These are phyloP conservation scores for Alternaria alternata DNA, from an alignment of 2,329 filamentous ascomycete genomes.

Conservation along the genomic window DNA sequence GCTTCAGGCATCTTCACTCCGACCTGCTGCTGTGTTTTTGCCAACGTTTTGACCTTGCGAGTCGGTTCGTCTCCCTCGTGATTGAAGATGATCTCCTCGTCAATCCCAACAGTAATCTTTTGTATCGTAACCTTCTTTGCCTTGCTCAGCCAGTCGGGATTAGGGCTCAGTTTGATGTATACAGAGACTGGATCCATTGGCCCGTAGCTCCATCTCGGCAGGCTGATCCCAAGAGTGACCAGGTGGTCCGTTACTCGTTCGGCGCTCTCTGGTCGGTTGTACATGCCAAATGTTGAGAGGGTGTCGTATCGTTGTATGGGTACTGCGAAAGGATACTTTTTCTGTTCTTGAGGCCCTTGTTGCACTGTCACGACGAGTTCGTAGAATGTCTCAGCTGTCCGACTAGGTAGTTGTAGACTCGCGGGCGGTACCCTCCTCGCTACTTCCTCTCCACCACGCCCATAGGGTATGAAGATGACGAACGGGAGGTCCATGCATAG, in stretches of 20 bases:
- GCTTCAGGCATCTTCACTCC: slow-evolving; percentile 87
- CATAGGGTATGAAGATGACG: slow-evolving; percentile 95
- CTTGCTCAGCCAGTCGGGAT: slow-evolving; percentile 89
- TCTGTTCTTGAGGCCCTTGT: slow-evolving; percentile 85
- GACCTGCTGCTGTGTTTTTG: slow-evolving; percentile 82
- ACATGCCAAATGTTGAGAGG: slow-evolving; percentile 98
- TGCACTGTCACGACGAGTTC: slow-evolving; percentile 96
- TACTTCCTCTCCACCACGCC: slow-evolving; percentile 86
- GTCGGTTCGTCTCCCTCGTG: slow-evolving; percentile 95
- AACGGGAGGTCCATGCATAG: slow-evolving; percentile 97
- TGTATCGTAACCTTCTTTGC: slow-evolving; percentile 91
- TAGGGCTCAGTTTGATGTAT: slow-evolving; percentile 92
- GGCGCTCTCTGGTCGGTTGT: slow-evolving; percentile 91
- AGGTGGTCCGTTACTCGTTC: slow-evolving; percentile 88
- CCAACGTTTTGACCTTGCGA: slow-evolving; percentile 85
- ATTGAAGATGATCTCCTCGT: slow-evolving; percentile 99
- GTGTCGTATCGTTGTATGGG: slow-evolving; percentile 95
- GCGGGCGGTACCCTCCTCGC: slow-evolving; percentile 91
- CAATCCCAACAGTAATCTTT: slow-evolving; percentile 91
- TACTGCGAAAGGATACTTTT: slow-evolving; percentile 90
- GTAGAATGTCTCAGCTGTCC: slow-evolving; percentile 96
- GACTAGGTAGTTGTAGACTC: slow-evolving; percentile 85
- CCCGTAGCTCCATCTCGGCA: slow-evolving; percentile 96
- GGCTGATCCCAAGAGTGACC: slow-evolving; percentile 87
- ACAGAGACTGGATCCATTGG: slow-evolving; percentile 94